Evolutionary conservation across 2,329 filamentous ascomycete genomes (phyloP), one percentile per base, ranked within the genome.

Genomic region (Microcyclospora tardicrescens): DNA sequence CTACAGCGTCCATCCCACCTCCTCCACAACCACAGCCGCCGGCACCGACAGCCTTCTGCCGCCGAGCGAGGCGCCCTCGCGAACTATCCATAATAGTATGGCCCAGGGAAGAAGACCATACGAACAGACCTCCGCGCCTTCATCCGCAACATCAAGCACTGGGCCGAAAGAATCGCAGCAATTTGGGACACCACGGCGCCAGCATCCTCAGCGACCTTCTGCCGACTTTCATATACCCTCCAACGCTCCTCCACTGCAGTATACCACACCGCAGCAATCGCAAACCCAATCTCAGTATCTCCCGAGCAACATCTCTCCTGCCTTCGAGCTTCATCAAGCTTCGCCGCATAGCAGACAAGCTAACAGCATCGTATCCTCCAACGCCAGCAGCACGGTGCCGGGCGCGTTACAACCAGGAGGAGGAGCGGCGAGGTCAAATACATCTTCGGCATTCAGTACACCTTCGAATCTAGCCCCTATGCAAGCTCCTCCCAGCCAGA

Each of bases 311-410:
- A 63, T 58, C 37, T 62, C 66, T 39, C 72, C 73, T 37, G 67
- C 72, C 36, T 74, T 79, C 54, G 76, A 67, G 51, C 62, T 79
- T 35, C 75, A 79, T 47, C 71, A 76, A 48, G 57, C 59, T 36
- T 62, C 58, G 41, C 50, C 61, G 39, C 52, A 60, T 42, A 45
- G 46, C 40, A 46, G 50, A 13, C 48, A 49, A 30, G 34, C 39
- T 35, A 41, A 42, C 37, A 43, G 36, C 39, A 46, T 47, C 28
- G 39, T 50, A 19, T 46, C 48, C 13, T 50, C 50, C 32, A 51
- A 50, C 41, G 43, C 50, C 46, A 39, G 57, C 43, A 58, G 63
- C 40, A 24, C 19, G 8, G 59, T 81, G 4, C 77, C 77, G 13
- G 75, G 75, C 42, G 70, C 74, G 37, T 62, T 81, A 32, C 77